phyloP scores from a whole-genome alignment of 2,329 filamentous ascomycete genomes.

The Cordyceps pruinosa region DNA sequence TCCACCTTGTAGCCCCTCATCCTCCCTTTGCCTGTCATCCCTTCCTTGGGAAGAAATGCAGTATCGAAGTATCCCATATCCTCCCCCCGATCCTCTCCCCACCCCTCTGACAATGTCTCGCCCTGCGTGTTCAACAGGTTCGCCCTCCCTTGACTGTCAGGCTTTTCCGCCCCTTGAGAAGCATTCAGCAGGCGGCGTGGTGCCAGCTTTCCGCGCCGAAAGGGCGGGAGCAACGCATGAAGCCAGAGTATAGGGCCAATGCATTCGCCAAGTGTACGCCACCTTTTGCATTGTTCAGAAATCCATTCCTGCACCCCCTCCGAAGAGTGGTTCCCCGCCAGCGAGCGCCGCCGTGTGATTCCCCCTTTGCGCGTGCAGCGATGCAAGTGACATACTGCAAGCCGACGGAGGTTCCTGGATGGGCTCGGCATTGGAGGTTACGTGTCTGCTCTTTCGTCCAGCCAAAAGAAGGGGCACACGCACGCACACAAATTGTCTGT shows the following conservation, averaged over 20 bases:
- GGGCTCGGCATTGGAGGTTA: not conserved
- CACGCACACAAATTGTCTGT: not conserved
- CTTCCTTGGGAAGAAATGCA: not conserved
- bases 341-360: too few species aligned
- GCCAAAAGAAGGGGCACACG: too few species aligned
- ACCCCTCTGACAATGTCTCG: not conserved
- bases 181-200: too few species aligned
- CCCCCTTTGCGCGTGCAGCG: not conserved
- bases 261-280: too few species aligned
- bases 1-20: not conserved
- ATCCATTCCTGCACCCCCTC: not conserved
- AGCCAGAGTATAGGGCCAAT: too few species aligned
- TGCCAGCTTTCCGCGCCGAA: too few species aligned
- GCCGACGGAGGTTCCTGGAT: not conserved
- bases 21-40: not conserved
- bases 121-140: constrained; percentile 2
- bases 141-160: not conserved
- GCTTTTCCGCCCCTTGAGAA: too few species aligned
- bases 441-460: not conserved
- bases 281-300: not conserved
- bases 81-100: not conserved
- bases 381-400: not conserved
- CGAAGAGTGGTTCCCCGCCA: too few species aligned
- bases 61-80: not conserved
- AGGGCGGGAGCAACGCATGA: too few species aligned